These are phyloP conservation scores for Cyclotella atomus DNA, from an alignment of 108 stramenopile genomes.

Conservation along the genomic window DNA sequence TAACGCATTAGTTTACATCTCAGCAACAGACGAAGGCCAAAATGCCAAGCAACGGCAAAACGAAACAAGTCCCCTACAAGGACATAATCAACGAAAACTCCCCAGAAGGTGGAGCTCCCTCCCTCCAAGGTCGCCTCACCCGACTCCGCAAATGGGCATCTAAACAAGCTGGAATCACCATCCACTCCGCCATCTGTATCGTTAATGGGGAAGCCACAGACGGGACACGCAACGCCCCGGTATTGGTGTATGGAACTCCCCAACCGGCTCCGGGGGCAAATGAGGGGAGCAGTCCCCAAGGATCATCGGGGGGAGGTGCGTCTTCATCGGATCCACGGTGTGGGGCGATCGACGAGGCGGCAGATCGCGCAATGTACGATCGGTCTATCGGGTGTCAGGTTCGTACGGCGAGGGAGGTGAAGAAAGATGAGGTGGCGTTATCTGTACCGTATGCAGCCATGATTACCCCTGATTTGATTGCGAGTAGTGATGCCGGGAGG, in stretches of 20 bases:
- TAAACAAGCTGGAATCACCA: constrained; percentile 62
- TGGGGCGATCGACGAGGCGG: constrained; percentile 69
- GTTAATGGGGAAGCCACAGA: constrained; percentile 91
- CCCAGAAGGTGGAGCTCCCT: constrained; percentile 51
- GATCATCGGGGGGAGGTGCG: constrained; percentile 27
- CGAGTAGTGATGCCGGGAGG: constrained; percentile 84
- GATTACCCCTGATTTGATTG: constrained; percentile 85
- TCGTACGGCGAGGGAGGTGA: constrained; percentile 71
- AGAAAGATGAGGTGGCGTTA: constrained; percentile 79
- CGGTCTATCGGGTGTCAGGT: constrained; percentile 89
- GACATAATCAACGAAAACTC: constrained; percentile 35
- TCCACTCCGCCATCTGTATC: constrained; percentile 78
- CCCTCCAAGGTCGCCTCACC: constrained; percentile 67
- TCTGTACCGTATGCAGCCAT: constrained; percentile 74
- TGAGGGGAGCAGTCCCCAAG: background rate
- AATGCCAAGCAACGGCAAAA: constrained; percentile 19
- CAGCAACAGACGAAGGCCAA: too few relatives aligned
- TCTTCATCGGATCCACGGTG: constrained; percentile 49
- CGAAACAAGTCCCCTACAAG: constrained; percentile 27
- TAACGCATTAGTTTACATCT: too few relatives aligned
- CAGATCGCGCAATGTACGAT: constrained; percentile 80
- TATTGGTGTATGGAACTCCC: constrained; percentile 57
- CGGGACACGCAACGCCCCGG: constrained; percentile 86
- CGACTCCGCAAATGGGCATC: constrained; percentile 80
- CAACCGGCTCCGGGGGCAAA: constrained; percentile 13